Conservation (phyloP, 2,329 filamentous ascomycete species). For the Exophiala xenobiotica region DNA sequence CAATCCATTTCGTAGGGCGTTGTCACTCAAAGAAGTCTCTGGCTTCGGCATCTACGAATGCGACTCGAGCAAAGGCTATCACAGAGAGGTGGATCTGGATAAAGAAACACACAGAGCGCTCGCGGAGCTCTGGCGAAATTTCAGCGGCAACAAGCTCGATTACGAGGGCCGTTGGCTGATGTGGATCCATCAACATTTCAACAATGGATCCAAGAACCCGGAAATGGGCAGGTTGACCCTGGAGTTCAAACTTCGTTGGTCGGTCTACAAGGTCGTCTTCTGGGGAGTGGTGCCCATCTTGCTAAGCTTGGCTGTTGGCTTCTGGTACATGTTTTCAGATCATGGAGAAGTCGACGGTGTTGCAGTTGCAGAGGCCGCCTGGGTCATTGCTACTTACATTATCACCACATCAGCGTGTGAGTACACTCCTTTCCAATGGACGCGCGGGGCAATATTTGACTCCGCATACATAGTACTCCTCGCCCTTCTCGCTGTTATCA, state of each 20-base stretch:
- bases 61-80: constrained; percentile 14
- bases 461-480: constrained; percentile 8
- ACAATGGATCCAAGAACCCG: constrained; percentile 16
- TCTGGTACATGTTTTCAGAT: constrained; percentile 19
- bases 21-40: constrained; percentile 14
- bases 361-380: constrained; percentile 14
- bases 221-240: constrained; percentile 10
- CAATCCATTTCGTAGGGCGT: constrained; percentile 8
- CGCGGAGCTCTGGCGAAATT: constrained; percentile 15
- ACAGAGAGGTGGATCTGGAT: constrained; percentile 14
- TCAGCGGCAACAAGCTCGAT: constrained; percentile 12
- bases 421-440: not conserved
- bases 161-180: constrained; percentile 19
- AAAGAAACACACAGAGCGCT: constrained; percentile 11
- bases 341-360: constrained; percentile 19
- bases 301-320: constrained; percentile 14
- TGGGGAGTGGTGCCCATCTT: constrained; percentile 15
- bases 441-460: not conserved
- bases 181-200: constrained; percentile 20
- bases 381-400: constrained; percentile 17
- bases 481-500: constrained; percentile 17
- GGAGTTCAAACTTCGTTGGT: constrained; percentile 13
- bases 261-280: constrained; percentile 15
- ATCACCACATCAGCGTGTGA: constrained; percentile 16
- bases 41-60: constrained; percentile 18